A percentile compares a stretch with the other conserved stretches of the same genome.
Evolutionary conservation across 805 yeast genomes (phyloP).

Genomic region (Martiniozyma abietophila): DNA sequence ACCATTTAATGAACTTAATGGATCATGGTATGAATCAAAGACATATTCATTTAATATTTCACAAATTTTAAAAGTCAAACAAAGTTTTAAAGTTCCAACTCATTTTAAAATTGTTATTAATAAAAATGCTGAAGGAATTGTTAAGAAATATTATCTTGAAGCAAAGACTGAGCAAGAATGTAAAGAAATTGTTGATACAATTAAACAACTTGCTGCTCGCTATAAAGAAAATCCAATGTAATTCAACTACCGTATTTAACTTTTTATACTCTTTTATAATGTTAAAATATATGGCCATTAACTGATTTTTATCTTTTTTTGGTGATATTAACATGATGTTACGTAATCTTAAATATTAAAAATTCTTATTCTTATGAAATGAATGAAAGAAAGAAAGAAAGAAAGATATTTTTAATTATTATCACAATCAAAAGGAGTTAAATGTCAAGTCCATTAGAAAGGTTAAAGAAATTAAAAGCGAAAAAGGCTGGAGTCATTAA

Average conservation of each 20-base stretch:
- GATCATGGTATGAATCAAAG: slow-evolving; percentile 59
- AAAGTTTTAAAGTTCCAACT: slow-evolving; percentile 62
- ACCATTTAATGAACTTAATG: slow-evolving; percentile 68
- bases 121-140: slow-evolving; percentile 44
- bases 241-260: no score
- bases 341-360: no score
- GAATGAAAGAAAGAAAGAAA: no score
- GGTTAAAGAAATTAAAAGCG: slow-evolving; percentile 6
- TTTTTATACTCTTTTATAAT: no score
- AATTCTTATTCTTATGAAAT: no score
- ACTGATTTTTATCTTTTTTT: no score
- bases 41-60: slow-evolving; percentile 82
- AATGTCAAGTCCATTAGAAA: background rate
- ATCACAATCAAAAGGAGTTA: no score
- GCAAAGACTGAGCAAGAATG: slow-evolving; percentile 55
- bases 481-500: slow-evolving; percentile 4
- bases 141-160: slow-evolving; percentile 82
- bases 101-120: slow-evolving; percentile 75
- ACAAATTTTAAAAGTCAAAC: slow-evolving; percentile 67
- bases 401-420: no score
- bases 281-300: no score
- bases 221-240: no score
- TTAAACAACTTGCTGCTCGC: slow-evolving; percentile 51
- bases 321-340: no score
- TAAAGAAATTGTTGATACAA: slow-evolving; percentile 65